These are phyloP conservation scores for Rhodotorula sp. DNA, from an alignment of 1,284 basidiomycete species.

Conservation along the genomic window DNA sequence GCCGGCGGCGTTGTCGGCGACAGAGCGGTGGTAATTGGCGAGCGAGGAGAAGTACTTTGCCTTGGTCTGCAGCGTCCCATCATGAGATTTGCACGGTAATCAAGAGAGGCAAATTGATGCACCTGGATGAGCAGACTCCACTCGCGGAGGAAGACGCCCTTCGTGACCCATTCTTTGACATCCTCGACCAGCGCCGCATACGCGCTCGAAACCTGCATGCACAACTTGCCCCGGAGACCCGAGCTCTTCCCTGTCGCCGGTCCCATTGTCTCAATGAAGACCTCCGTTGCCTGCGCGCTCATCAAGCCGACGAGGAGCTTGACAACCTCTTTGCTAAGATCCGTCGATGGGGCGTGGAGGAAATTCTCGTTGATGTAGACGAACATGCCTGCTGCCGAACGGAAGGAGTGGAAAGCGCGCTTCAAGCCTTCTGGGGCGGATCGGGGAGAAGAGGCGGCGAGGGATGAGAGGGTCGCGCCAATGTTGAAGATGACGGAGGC, in stretches of 20 bases:
- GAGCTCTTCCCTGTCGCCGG: conserved; percentile 78
- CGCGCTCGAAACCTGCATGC: conserved; percentile 74
- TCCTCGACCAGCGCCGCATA: conserved; percentile 80
- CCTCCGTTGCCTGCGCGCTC: conserved; percentile 90
- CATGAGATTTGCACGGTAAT: accelerated
- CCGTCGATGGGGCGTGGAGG: conserved; percentile 95
- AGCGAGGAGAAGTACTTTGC: conserved; percentile 83
- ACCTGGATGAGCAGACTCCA: conserved; percentile 86
- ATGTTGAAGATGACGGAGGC: conserved; percentile 97
- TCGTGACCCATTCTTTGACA: conserved; percentile 91
- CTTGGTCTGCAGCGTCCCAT: conserved; percentile 64
- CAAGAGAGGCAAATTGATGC: conserved; percentile 39
- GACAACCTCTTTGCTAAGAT: conserved; percentile 89
- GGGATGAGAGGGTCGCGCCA: conserved; percentile 84
- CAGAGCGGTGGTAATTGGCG: conserved; percentile 79
- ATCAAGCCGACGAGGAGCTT: conserved; percentile 84
- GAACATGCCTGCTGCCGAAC: conserved; percentile 93
- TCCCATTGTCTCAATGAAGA: conserved; percentile 88
- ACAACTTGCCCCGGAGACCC: conserved; percentile 78
- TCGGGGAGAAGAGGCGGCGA: conserved; percentile 76
- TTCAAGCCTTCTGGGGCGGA: conserved; percentile 92
- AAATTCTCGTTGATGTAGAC: conserved; percentile 99
- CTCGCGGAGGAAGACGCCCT: conserved; percentile 91
- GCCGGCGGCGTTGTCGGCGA: conserved; percentile 70
- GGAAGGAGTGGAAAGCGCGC: conserved; percentile 86